Percentiles rank a stretch among this genome's conserved stretches.
phyloP scores from a whole-genome alignment of 345 rosid species.

The Cochlearia excelsa region DNA sequence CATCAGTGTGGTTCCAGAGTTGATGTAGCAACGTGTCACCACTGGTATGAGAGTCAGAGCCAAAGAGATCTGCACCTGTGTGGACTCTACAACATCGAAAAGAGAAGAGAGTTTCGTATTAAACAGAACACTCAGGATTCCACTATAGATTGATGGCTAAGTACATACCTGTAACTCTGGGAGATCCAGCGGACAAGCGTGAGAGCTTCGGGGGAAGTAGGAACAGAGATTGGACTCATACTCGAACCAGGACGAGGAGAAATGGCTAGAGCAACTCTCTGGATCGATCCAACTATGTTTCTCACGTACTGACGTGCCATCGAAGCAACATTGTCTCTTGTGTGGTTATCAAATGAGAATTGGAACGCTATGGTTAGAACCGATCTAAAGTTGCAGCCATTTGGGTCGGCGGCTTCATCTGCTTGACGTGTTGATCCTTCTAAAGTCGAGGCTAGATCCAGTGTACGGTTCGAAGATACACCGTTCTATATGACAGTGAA shows the following conservation, averaged over 20 bases:
- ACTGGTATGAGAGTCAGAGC: slow-evolving; percentile 42
- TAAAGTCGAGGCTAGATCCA: slow-evolving; percentile 88
- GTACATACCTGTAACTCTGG: slow-evolving; percentile 71
- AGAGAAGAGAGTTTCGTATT: neutral
- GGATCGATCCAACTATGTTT: slow-evolving; percentile 84
- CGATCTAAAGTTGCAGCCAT: slow-evolving; percentile 63
- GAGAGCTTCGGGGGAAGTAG: slow-evolving; percentile 90
- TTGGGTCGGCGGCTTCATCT: slow-evolving; percentile 54
- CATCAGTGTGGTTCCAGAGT: slow-evolving; percentile 85
- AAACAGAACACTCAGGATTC: slow-evolving; percentile 1
- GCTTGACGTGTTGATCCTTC: slow-evolving; percentile 61
- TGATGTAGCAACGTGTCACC: slow-evolving; percentile 77
- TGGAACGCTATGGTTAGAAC: slow-evolving; percentile 95
- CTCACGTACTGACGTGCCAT: slow-evolving; percentile 97
- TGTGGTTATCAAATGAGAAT: slow-evolving; percentile 75
- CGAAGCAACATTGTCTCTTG: slow-evolving; percentile 79
- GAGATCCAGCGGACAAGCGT: slow-evolving; percentile 82
- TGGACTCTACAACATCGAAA: slow-evolving; percentile 47
- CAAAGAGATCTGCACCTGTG: slow-evolving; percentile 67
- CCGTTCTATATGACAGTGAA: slow-evolving; percentile 49
- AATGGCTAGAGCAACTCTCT: slow-evolving; percentile 96
- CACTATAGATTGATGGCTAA: neutral
- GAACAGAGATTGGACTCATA: slow-evolving; percentile 53
- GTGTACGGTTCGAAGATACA: slow-evolving; percentile 60
- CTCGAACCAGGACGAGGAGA: slow-evolving; percentile 56